These are phyloP conservation scores for Botrytis elliptica DNA, from an alignment of 2,329 filamentous ascomycete genomes.

Conservation along the genomic window DNA sequence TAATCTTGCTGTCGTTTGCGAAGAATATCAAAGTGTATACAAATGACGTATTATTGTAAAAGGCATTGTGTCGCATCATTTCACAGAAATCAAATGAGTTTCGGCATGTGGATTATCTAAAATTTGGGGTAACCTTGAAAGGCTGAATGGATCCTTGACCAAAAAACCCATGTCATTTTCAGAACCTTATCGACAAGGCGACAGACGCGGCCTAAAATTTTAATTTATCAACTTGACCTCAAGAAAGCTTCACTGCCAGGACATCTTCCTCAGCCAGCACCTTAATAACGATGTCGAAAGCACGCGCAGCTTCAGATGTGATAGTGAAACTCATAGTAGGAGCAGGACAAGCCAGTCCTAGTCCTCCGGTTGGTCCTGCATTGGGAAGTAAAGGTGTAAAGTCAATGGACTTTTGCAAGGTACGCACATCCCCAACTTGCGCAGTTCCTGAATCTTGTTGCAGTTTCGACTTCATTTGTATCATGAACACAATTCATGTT, in stretches of 20 bases:
- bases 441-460: not conserved
- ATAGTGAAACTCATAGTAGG: slow-evolving; percentile 98
- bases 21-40: slow-evolving; percentile 2
- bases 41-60: slow-evolving; percentile 13
- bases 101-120: slow-evolving; percentile 9
- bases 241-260: not conserved
- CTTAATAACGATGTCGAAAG: slow-evolving; percentile 38
- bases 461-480: not conserved
- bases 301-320: slow-evolving; percentile 52
- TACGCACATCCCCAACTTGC: slow-evolving; percentile 42
- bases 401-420: slow-evolving; percentile 99
- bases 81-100: slow-evolving; percentile 7
- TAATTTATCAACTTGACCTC: slow-evolving; percentile 13
- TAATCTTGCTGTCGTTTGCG: slow-evolving; percentile 10
- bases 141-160: not conserved
- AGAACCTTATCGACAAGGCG: slow-evolving; percentile 21
- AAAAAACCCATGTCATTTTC: not conserved
- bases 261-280: not conserved
- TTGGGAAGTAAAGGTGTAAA: slow-evolving; percentile 97
- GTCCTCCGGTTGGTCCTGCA: slow-evolving; percentile 92
- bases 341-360: slow-evolving; percentile 90
- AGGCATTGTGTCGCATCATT: slow-evolving; percentile 11
- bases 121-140: slow-evolving; percentile 18
- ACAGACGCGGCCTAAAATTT: not conserved
- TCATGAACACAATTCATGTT: not conserved